Conservation (phyloP, 305 asterid genomes). For the Fraxinus latifolia region DNA sequence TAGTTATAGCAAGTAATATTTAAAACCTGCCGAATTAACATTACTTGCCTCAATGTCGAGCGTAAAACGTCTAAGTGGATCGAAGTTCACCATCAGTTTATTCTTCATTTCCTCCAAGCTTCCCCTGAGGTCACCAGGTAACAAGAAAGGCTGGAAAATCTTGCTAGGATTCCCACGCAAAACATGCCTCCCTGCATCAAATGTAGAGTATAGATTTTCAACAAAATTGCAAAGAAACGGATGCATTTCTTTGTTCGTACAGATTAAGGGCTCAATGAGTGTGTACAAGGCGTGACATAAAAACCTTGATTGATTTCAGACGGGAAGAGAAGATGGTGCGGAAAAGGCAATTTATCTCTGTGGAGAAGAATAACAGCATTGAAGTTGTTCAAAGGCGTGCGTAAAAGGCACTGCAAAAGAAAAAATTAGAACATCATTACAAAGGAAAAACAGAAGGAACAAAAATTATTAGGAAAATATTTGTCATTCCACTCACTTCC, state of each 20-base stretch:
- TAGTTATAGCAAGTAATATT: not conserved
- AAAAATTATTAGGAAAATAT: slow-evolving; percentile 10
- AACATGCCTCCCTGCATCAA: slow-evolving; percentile 54
- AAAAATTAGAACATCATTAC: slow-evolving; percentile 17
- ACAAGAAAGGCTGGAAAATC: slow-evolving; percentile 64
- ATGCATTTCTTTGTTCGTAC: not conserved
- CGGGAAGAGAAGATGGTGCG: slow-evolving; percentile 80
- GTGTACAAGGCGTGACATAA: not conserved
- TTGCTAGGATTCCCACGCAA: slow-evolving; percentile 68
- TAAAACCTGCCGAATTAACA: slow-evolving; percentile 1
- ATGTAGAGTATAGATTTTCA: slow-evolving; percentile 1
- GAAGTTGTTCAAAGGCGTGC: slow-evolving; percentile 88
- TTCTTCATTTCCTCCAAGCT: slow-evolving; percentile 48
- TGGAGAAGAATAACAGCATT: slow-evolving; percentile 91
- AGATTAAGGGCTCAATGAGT: not conserved
- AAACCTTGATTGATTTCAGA: slow-evolving; percentile 72
- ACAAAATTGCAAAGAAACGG: not conserved
- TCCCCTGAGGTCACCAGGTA: slow-evolving; percentile 45
- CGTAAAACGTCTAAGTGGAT: slow-evolving; percentile 67
- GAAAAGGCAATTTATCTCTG: slow-evolving; percentile 76
- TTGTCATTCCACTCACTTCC: slow-evolving; percentile 62
- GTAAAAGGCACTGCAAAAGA: slow-evolving; percentile 79
- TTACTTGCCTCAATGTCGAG: slow-evolving; percentile 72
- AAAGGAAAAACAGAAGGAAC: slow-evolving; percentile 3
- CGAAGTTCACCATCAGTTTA: slow-evolving; percentile 84